Conservation (phyloP, 2,329 filamentous ascomycete genomes). For the Cucurbitaria berberidis region DNA sequence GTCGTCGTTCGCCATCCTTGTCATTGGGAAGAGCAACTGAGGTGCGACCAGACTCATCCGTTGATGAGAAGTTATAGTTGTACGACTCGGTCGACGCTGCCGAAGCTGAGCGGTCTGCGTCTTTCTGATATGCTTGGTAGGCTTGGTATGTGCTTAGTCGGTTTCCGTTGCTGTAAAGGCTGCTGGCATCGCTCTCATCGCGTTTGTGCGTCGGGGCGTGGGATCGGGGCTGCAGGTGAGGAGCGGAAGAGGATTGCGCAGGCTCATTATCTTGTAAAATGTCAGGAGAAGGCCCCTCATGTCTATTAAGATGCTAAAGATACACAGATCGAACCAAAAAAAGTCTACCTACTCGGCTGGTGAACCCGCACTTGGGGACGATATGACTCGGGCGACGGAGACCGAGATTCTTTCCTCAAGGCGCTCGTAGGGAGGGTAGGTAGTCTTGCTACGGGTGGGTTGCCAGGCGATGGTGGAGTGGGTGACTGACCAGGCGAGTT, state of each 20-base stretch:
- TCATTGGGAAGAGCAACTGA: slow-evolving; percentile 20
- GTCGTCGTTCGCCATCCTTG: slow-evolving; percentile 21
- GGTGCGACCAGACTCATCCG: slow-evolving; percentile 24
- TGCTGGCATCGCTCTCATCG: slow-evolving; percentile 42
- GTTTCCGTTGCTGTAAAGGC: slow-evolving; percentile 39
- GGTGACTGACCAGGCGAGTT: slow-evolving; percentile 31
- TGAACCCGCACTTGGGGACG: slow-evolving; percentile 26
- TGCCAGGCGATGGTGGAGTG: slow-evolving; percentile 31
- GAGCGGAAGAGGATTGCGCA: slow-evolving; percentile 19
- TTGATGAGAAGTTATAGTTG: slow-evolving; percentile 25
- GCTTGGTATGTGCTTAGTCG: slow-evolving; percentile 26
- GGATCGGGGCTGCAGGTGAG: slow-evolving; percentile 22
- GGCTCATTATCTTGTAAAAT: slow-evolving; percentile 27
- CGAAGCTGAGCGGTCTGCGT: slow-evolving; percentile 19
- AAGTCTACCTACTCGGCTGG: slow-evolving; percentile 43
- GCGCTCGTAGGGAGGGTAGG: slow-evolving; percentile 35
- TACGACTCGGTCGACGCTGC: slow-evolving; percentile 16
- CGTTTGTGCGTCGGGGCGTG: slow-evolving; percentile 36
- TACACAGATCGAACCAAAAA: slow-evolving; percentile 33
- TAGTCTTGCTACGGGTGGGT: slow-evolving; percentile 30
- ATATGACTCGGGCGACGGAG: slow-evolving; percentile 24
- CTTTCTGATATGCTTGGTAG: slow-evolving; percentile 24
- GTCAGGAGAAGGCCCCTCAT: slow-evolving; percentile 34
- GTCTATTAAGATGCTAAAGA: slow-evolving; percentile 34
- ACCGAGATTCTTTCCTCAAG: slow-evolving; percentile 28